A percentile compares a stretch with the other conserved stretches of the same genome.
phyloP scores from a whole-genome alignment of 176 grass and related monocot species.

The Oryza australiensis region DNA sequence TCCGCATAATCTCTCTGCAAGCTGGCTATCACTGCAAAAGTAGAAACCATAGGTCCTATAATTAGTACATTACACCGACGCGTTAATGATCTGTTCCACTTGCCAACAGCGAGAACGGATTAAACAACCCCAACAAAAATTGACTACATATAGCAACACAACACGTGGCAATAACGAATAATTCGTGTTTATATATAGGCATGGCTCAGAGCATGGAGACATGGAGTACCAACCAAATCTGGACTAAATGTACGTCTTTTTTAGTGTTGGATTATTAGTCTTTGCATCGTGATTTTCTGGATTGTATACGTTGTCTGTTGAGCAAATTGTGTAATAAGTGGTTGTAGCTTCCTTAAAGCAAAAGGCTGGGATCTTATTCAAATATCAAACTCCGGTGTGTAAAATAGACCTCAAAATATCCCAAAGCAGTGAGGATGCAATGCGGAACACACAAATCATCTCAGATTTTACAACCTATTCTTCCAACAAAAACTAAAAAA shows the following conservation, averaged over 20 bases:
- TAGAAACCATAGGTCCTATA: not conserved
- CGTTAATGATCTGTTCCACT: not conserved
- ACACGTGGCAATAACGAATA: not conserved
- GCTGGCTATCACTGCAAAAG: constrained; percentile 66
- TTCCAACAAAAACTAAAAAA: not conserved
- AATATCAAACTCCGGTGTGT: not conserved
- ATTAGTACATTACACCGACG: not conserved
- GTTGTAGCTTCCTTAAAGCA: too few species aligned
- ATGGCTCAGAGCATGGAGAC: not conserved
- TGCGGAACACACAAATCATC: not conserved
- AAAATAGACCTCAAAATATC: not conserved
- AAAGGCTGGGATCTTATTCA: too few species aligned
- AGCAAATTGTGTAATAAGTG: too few species aligned
- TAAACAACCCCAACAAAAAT: not conserved
- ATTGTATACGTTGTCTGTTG: too few species aligned
- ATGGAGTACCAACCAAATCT: not conserved
- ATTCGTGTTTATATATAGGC: not conserved
- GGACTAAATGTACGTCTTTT: too few species aligned
- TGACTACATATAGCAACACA: not conserved
- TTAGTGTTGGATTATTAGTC: too few species aligned
- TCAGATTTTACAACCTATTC: not conserved
- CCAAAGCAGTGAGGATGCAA: not conserved
- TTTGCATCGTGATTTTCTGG: too few species aligned
- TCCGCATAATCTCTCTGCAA: constrained; percentile 56
- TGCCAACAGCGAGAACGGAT: not conserved